Percentiles rank a stretch among this genome's conserved stretches.
phyloP scores from a whole-genome alignment of 177 flowering plant species.

The Vitis hybrid region DNA sequence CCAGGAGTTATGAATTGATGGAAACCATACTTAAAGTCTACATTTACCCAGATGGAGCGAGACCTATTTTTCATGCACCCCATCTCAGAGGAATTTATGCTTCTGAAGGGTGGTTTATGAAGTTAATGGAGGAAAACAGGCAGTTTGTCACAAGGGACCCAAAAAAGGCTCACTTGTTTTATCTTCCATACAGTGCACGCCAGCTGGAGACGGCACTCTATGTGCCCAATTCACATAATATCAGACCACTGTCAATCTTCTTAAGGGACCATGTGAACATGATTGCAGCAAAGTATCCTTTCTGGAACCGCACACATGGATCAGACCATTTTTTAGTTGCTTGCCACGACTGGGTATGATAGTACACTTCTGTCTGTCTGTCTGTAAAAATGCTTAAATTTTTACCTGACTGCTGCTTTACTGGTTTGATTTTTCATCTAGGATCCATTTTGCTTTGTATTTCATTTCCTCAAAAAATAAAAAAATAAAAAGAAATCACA shows the following conservation, averaged over 20 bases:
- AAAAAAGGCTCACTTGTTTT: conserved; percentile 84
- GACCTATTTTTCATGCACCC: conserved; percentile 86
- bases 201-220: conserved; percentile 71
- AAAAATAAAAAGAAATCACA: too few relatives aligned
- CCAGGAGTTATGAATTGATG: conserved; percentile 95
- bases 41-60: conserved; percentile 71
- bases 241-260: conserved; percentile 63
- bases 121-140: conserved; percentile 68
- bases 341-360: conserved; percentile 96
- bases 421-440: too few relatives aligned
- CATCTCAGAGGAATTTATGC: conserved; percentile 83
- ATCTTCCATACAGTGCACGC: conserved; percentile 86
- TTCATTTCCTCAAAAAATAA: too few relatives aligned
- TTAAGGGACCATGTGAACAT: conserved; percentile 66
- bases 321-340: conserved; percentile 92
- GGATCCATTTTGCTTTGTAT: too few relatives aligned
- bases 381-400: conserved; percentile 4
- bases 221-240: conserved; percentile 68
- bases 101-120: conserved; percentile 99
- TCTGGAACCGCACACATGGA: conserved; percentile 92
- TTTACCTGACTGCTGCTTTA: neutral
- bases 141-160: conserved; percentile 82
- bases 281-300: conserved; percentile 83
- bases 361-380: neutral
- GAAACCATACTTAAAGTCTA: conserved; percentile 83